Percentiles rank a stretch among this genome's conserved stretches.
Conservation (phyloP, 1,284 basidiomycete genomes). For the Fomitopsis schrenkii region DNA sequence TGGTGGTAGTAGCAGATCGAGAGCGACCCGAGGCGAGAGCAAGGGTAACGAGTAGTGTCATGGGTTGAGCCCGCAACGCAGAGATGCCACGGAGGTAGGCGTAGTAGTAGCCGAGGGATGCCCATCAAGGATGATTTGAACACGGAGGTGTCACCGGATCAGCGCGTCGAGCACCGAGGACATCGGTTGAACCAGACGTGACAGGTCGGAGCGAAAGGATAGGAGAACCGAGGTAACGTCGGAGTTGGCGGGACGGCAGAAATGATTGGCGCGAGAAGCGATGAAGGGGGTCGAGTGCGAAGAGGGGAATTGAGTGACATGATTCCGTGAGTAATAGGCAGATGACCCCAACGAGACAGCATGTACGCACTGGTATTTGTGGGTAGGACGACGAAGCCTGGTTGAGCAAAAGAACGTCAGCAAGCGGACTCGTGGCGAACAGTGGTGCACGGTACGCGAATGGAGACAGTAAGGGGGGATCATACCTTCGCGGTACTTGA, state of each 20-base stretch:
- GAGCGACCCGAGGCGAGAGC: too few species aligned
- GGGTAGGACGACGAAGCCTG: slow-evolving; percentile 38
- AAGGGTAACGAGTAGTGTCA: neutral
- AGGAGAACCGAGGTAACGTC: neutral
- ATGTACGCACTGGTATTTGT: neutral
- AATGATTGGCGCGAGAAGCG: neutral
- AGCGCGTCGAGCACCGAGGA: neutral
- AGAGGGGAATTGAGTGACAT: neutral
- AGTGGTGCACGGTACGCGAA: neutral
- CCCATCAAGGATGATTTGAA: neutral
- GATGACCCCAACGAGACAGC: neutral
- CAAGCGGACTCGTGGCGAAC: slow-evolving; percentile 5
- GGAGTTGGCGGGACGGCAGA: neutral
- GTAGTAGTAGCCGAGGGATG: neutral
- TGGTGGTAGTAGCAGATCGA: too few species aligned
- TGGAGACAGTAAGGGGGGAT: slow-evolving; percentile 1
- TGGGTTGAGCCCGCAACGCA: neutral
- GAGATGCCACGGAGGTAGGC: neutral
- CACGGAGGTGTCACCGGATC: neutral
- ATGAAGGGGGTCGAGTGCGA: neutral
- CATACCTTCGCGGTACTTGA: slow-evolving; percentile 71
- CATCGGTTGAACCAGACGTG: neutral
- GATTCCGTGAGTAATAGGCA: neutral
- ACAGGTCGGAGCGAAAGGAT: neutral
- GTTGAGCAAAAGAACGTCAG: slow-evolving; percentile 5